A percentile compares a stretch with the other conserved stretches of the same genome.
These are phyloP conservation scores for Sclerotinia trifoliorum DNA, from an alignment of 2,329 filamentous ascomycete genomes.

Conservation along the genomic window DNA sequence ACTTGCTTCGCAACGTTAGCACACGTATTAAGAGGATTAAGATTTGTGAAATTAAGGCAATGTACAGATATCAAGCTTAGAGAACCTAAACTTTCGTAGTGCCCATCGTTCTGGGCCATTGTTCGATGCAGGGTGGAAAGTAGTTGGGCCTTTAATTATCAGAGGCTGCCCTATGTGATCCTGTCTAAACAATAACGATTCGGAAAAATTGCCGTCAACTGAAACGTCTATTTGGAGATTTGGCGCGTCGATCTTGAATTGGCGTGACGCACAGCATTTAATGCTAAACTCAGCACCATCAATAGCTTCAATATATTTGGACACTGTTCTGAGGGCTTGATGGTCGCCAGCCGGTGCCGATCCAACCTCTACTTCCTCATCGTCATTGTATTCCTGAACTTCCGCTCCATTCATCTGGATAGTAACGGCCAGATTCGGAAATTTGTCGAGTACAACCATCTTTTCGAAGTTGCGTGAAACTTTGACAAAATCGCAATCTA, in stretches of 20 bases:
- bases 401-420: not conserved
- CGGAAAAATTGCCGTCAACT: not conserved
- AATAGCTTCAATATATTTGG: constrained; percentile 17
- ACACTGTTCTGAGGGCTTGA: constrained; percentile 16
- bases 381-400: constrained; percentile 13
- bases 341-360: constrained; percentile 1
- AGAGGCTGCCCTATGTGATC: no score
- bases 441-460: not conserved
- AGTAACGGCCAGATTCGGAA: constrained; percentile 4
- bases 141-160: not conserved
- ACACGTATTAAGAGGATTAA: not conserved
- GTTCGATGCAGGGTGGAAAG: not conserved
- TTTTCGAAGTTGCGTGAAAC: not conserved
- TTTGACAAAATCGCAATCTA: no score
- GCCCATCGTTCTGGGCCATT: not conserved
- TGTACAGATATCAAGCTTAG: constrained; percentile 13
- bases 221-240: not conserved
- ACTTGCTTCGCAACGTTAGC: not conserved
- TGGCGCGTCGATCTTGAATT: not conserved
- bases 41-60: not conserved
- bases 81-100: constrained; percentile 1
- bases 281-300: constrained; percentile 14
- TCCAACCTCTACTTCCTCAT: constrained; percentile 19
- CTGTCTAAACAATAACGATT: rapidly evolving
- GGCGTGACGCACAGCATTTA: not conserved